Evolutionary conservation across 2,329 filamentous ascomycete species (phyloP), one percentile per base, ranked within the genome.

Genomic region (Plectosphaerella plurivora): DNA sequence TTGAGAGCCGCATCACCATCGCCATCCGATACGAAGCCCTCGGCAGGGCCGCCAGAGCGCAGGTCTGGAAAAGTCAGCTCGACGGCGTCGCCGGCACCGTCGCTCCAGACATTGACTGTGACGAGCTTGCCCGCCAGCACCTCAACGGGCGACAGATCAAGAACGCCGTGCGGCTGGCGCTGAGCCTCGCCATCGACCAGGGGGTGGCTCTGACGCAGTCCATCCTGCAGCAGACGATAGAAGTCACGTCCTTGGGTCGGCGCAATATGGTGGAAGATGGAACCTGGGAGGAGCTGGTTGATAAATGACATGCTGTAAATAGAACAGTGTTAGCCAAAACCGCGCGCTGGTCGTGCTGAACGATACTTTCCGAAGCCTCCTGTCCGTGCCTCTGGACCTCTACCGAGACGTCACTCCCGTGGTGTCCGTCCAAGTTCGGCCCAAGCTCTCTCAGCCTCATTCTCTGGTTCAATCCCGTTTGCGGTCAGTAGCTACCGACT

Each of bases 1-100:
- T 96, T 75, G 88, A 94, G 65, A 89, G 85, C 10, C 83, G 91
- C 22, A 95, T 96, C 56, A 90, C 96, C 66, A 86, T 96, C 60
- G 89, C 90, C 0, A 75, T 96, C 9, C 80, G 88, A 25, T 96
- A 96, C 68, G 37, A 80, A 37, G 75, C 81, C 12, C 79, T 84
- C 47, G 84, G 88, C 53, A 4, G 16, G 4, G 10, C 14, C 16
- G 37, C 37, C 14, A 15, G 37, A 15, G 37, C 54, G 14, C 51
- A 41, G 41, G 54, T 55, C 28, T 55, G 54, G 54, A 33, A 42
- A 24, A 54, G 37, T 41, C 53, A 54, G 7, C 16, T 54, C 20
- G 42, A 39, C 15, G 16, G 25, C 3, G 46, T 55, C 16, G 52
- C 51, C 4, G 54, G 54, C 22, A 45, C 46, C 4, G 52, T 47